A percentile compares a stretch with the other conserved stretches of the same genome.
phyloP scores from a whole-genome alignment of 495 filamentous ascomycete genomes.

The Chlorociboria aeruginascens region DNA sequence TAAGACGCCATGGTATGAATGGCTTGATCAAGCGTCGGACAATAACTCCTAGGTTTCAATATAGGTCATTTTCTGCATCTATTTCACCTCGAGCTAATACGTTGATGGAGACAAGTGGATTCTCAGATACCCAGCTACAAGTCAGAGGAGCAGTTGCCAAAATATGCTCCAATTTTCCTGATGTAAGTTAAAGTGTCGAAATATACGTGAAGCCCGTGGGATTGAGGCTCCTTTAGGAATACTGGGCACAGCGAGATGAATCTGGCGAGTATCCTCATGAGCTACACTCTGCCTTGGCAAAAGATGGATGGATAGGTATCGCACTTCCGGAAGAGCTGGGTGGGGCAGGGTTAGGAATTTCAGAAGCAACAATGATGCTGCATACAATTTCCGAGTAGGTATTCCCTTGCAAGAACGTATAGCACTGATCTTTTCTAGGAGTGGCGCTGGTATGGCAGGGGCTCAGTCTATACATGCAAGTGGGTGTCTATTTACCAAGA shows the following conservation, averaged over 20 bases:
- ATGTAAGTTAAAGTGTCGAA: conserved; percentile 13
- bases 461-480: conserved; percentile 65
- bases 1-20: not conserved
- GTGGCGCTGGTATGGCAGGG: conserved; percentile 66
- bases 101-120: conserved; percentile 62
- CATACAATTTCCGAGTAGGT: conserved; percentile 60
- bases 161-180: conserved; percentile 53
- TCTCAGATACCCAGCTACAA: conserved; percentile 57
- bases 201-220: not conserved
- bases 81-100: conserved; percentile 9
- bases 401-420: not conserved
- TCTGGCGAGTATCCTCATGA: conserved; percentile 56
- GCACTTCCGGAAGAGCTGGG: conserved; percentile 61
- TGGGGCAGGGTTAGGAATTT: conserved; percentile 64
- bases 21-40: not conserved
- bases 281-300: conserved; percentile 62
- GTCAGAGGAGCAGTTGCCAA: conserved; percentile 58
- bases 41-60: not conserved
- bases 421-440: conserved; percentile 18
- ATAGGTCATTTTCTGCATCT: conserved; percentile 8
- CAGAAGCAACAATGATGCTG: conserved; percentile 77
- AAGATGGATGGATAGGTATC: conserved; percentile 75
- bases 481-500: conserved; percentile 2
- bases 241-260: conserved; percentile 62
- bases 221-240: conserved; percentile 28